Evolutionary conservation across 345 rosid species (phyloP), one percentile per base, ranked within the genome.

Genomic region (Salix brachista): DNA sequence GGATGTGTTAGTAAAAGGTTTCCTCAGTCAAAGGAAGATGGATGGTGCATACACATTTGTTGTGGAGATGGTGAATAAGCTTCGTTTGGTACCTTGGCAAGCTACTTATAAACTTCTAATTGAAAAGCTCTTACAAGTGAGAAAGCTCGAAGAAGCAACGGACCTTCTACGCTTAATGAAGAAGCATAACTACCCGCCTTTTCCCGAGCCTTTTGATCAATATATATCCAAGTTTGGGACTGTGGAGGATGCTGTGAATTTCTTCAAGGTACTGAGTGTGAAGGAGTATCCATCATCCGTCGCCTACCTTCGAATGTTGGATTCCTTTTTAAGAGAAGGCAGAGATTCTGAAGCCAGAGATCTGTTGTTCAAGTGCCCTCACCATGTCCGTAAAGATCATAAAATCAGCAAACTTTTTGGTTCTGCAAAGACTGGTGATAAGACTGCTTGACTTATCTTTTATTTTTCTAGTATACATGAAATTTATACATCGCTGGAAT

Each of bases 261-360:
- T 89, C 89, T 83, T 92, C 70, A 87, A 85, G 85, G 89, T 88
- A 64, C 67, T 88, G 79, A 89, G 86, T 79, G 83, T 84, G 50
- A 92, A 90, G 83, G 81, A 88, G 50, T 84, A 82, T 80, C 97
- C 98, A 42, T 84, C 92, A 5, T 36, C 77, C 64, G 71, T 88
- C 36, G 90, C 97, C 3, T 92, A 87, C 80, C 67, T 76, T 73
- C 76, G 88, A 78, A 69, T 91, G 58, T 83, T 92, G 9, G 54
- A 86, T 80, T 81, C 90, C 70, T 92, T 94, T 80, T 89, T 87
- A 32, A 69, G 84, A 81, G 95, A 87, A 86, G 95, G 97, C 42
- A 89, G 97, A 83, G 87, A 88, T 52, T 79, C 91, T 54, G 97
- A 91, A 87, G 97, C 97, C n/a, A 85, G 87, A 75, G 87, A 92